Percentiles rank a stretch among this genome's conserved stretches.
Conservation (phyloP, 2,329 filamentous ascomycete species). For the Paramyrothecium roridum region DNA sequence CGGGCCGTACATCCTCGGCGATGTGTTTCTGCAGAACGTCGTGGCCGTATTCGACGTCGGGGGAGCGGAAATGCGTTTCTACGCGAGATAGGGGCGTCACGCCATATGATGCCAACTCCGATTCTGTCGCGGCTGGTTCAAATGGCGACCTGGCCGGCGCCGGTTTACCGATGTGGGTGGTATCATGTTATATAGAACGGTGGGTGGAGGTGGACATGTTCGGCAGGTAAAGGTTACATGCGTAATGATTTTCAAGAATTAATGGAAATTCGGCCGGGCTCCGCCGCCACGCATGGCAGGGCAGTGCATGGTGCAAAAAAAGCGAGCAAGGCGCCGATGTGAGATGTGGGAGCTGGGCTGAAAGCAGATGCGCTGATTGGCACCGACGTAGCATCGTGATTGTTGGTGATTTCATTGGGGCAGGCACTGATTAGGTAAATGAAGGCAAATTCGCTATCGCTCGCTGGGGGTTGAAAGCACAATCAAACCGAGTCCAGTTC, state of each 20-base stretch:
- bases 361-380: not conserved
- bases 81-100: conserved; percentile 16
- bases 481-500: not conserved
- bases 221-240: not conserved
- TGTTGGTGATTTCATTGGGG: not conserved
- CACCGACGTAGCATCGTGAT: not conserved
- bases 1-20: conserved; percentile 47
- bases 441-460: not conserved
- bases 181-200: not conserved
- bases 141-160: not conserved
- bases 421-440: not conserved
- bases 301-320: not conserved
- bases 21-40: conserved; percentile 48
- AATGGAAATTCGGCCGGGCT: not conserved
- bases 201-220: not conserved
- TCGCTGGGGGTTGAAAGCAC: not conserved
- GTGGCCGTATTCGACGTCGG: conserved; percentile 46
- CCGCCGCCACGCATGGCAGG: not conserved
- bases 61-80: conserved; percentile 43
- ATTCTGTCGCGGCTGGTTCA: no score
- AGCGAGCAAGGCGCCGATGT: not conserved
- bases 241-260: not conserved
- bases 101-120: not conserved
- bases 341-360: not conserved
- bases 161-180: not conserved